Conservation (phyloP, 805 yeast species). For the Deakozyma indianensis region DNA sequence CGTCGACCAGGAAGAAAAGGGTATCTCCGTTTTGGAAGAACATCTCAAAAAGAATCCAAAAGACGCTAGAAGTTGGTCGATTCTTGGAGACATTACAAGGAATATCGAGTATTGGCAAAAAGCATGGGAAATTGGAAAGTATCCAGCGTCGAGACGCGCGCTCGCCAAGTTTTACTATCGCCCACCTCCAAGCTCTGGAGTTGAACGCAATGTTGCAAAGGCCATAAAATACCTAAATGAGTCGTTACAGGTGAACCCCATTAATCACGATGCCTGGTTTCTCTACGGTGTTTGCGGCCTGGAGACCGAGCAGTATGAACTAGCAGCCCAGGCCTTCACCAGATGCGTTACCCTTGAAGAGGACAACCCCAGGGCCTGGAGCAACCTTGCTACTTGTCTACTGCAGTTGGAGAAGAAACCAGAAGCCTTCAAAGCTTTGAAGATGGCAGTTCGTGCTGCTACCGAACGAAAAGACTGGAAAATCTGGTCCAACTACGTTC, state of each 20-base stretch:
- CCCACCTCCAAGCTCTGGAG: constrained; percentile 45
- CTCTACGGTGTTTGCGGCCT: constrained; percentile 84
- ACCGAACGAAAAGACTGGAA: constrained; percentile 67
- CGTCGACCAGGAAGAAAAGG: constrained; percentile 56
- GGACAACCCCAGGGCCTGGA: constrained; percentile 73
- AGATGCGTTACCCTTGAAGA: constrained; percentile 81
- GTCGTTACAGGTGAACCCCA: constrained; percentile 57
- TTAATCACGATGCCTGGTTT: constrained; percentile 74
- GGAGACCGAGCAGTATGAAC: constrained; percentile 51
- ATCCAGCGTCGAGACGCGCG: constrained; percentile 75
- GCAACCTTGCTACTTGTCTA: constrained; percentile 74
- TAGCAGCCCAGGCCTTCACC: constrained; percentile 85
- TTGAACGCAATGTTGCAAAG: constrained; percentile 32
- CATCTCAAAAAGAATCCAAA: constrained; percentile 44
- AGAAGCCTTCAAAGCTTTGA: constrained; percentile 77
- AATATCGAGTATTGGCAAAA: constrained; percentile 67
- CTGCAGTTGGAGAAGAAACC: constrained; percentile 45
- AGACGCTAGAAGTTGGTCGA: constrained; percentile 72
- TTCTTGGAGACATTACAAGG: constrained; percentile 71
- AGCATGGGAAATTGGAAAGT: constrained; percentile 78
- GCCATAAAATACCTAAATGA: constrained; percentile 63
- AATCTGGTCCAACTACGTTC: constrained; percentile 75
- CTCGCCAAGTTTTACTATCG: constrained; percentile 57
- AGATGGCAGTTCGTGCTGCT: constrained; percentile 59
- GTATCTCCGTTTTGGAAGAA: constrained; percentile 40